Evolutionary conservation across 139 green algal species (phyloP), one percentile per base, ranked within the genome.

Genomic region (Haematococcus lacustris): DNA sequence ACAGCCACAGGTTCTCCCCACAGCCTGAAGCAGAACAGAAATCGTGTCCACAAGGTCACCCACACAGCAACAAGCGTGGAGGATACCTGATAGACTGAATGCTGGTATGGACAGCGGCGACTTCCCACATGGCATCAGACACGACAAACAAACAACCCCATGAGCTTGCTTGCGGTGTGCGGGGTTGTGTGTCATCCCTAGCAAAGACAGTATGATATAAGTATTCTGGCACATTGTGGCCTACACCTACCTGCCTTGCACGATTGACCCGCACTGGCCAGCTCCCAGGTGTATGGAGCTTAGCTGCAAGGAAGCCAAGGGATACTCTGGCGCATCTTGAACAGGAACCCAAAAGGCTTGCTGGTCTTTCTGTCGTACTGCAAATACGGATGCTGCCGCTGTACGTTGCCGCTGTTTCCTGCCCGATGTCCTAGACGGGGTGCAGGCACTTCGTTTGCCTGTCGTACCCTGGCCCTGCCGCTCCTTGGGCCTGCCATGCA

Each of bases 91-190:
- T 21, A 21, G 21, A 21, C 47, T 57, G 13, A 21, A 57, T 57
- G 47, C 47, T 21, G 13, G 47, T 21, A 57, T 28, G 13, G 47
- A 13, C 47, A 21, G 21, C 21, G 47, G 21, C 21, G 13, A 57
- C 47, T 57, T 28, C 47, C 47, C 47, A 57, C 47, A 57, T 57
- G 47, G 13, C 47, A 57, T 28, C 21, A 57, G 47, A 21, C 47
- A 57, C 21, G 21, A 57, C 47, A 28, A 57, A 40, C 17, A 30
- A 70, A 30, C 35, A 68, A 64, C 80, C 79, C 47, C 13, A 57
- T 13, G 13, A 57, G 47, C 21, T 21, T 57, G 47, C 47, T 57
- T 57, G 47, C 47, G 21, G 13, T 57, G 47, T 21, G 47, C 47
- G 47, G 47, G 47, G 13, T 13, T 57, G 47, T 57, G 21, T 21